Conservation (phyloP, 2,329 filamentous ascomycete genomes). For the Epichloe sylvatica region DNA sequence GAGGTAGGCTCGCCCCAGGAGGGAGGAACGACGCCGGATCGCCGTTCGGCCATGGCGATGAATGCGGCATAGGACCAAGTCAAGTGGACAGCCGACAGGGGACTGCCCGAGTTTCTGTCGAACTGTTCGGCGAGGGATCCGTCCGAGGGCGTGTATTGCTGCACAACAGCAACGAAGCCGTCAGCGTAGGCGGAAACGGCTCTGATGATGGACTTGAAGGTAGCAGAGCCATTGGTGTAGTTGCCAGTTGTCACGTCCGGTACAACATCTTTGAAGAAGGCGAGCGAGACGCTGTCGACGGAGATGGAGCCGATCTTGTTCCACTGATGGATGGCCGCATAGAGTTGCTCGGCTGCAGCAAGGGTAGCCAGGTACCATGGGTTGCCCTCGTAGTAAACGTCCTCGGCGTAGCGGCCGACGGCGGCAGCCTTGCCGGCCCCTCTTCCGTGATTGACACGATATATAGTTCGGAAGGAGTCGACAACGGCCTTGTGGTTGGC, state of each 20-base stretch:
- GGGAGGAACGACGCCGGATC: constrained; percentile 36
- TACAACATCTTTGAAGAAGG: constrained; percentile 57
- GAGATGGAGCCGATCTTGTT: constrained; percentile 46
- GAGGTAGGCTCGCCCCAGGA: constrained; percentile 31
- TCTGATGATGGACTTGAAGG: constrained; percentile 40
- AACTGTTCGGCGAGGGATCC: constrained; percentile 57
- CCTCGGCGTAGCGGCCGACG: constrained; percentile 56
- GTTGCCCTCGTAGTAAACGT: constrained; percentile 64
- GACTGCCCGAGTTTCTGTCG: constrained; percentile 32
- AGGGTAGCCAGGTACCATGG: constrained; percentile 70
- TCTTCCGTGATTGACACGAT: constrained; percentile 54
- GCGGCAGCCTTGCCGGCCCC: constrained; percentile 43
- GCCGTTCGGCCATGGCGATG: constrained; percentile 42
- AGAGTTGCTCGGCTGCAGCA: constrained; percentile 67
- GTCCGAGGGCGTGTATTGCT: constrained; percentile 43
- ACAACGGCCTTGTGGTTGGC: constrained; percentile 64
- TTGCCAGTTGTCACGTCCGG: constrained; percentile 46
- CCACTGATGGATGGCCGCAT: constrained; percentile 63
- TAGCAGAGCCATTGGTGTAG: constrained; percentile 34
- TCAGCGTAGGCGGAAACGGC: constrained; percentile 46
- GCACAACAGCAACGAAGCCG: constrained; percentile 44
- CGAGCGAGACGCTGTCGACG: constrained; percentile 48
- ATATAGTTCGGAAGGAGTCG: constrained; percentile 61
- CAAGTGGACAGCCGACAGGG: constrained; percentile 50
- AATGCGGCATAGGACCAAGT: constrained; percentile 61